These are phyloP conservation scores for Aspergillus amoenus DNA, from an alignment of 2,329 filamentous ascomycete genomes.

Conservation along the genomic window DNA sequence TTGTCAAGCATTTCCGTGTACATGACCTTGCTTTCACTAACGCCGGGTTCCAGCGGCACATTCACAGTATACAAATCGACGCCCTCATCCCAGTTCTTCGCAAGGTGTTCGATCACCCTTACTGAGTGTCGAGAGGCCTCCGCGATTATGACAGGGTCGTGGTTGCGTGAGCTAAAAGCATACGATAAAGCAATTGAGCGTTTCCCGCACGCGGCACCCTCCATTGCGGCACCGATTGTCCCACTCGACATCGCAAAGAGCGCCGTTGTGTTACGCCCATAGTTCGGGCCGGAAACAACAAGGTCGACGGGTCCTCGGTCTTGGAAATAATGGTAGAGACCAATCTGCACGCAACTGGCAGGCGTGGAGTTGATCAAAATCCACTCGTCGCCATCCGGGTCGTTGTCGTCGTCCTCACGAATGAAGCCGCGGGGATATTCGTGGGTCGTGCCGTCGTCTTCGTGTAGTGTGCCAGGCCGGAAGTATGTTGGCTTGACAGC, in stretches of 20 bases:
- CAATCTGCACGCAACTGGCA: constrained; percentile 78
- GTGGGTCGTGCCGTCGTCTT: constrained; percentile 68
- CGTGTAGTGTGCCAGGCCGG: constrained; percentile 61
- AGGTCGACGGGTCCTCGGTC: constrained; percentile 71
- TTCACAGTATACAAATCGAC: constrained; percentile 91
- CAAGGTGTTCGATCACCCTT: constrained; percentile 75
- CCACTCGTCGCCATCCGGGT: constrained; percentile 69
- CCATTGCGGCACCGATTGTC: constrained; percentile 73
- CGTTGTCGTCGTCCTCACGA: constrained; percentile 52
- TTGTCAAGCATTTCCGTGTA: constrained; percentile 89
- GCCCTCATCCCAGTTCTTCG: constrained; percentile 68
- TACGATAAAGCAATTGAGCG: constrained; percentile 81
- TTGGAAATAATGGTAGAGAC: constrained; percentile 75
- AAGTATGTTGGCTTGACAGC: constrained; percentile 83
- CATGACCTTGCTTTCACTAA: constrained; percentile 70
- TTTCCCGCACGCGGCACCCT: constrained; percentile 69
- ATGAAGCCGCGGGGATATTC: constrained; percentile 52
- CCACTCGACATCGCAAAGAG: constrained; percentile 76
- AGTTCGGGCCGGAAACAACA: constrained; percentile 78
- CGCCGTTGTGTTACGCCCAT: constrained; percentile 77
- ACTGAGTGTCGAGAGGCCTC: constrained; percentile 74
- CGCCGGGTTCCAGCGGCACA: constrained; percentile 76
- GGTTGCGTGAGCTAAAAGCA: constrained; percentile 83
- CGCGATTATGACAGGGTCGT: constrained; percentile 77
- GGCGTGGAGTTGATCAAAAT: constrained; percentile 78